Conservation (phyloP, 768 basidiomycete species). For the Boletellus ananiceps region DNA sequence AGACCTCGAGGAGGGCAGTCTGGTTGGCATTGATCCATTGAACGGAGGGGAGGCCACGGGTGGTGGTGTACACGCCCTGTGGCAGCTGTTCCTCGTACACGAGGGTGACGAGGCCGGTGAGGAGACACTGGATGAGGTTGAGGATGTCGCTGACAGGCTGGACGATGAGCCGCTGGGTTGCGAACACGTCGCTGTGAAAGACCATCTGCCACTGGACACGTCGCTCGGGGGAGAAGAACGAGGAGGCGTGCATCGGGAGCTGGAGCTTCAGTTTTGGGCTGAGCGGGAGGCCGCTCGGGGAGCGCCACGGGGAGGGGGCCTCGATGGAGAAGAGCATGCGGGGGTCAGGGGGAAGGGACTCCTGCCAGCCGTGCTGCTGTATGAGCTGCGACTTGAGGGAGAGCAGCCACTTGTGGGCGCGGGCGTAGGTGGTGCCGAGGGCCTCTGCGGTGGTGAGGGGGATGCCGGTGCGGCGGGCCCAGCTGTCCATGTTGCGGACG, state of each 20-base stretch:
- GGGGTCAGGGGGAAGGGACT: slow-evolving; percentile 51
- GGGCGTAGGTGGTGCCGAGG: slow-evolving; percentile 73
- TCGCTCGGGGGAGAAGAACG: slow-evolving; percentile 82
- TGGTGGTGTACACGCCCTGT: slow-evolving; percentile 66
- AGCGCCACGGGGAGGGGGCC: slow-evolving; percentile 73
- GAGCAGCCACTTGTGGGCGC: slow-evolving; percentile 73
- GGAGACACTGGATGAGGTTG: slow-evolving; percentile 64
- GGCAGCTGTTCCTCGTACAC: slow-evolving; percentile 73
- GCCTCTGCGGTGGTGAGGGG: slow-evolving; percentile 81
- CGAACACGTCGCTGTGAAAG: slow-evolving; percentile 75
- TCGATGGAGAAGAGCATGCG: slow-evolving; percentile 80
- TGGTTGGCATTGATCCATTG: slow-evolving; percentile 75
- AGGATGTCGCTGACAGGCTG: slow-evolving; percentile 68
- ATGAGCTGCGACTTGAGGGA: slow-evolving; percentile 60
- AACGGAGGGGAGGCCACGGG: slow-evolving; percentile 70
- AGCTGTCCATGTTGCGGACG: slow-evolving; percentile 77
- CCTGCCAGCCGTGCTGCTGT: slow-evolving; percentile 66
- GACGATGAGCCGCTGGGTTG: slow-evolving; percentile 62
- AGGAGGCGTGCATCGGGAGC: slow-evolving; percentile 73
- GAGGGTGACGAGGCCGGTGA: slow-evolving; percentile 67
- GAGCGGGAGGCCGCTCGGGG: slow-evolving; percentile 68
- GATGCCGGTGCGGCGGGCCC: slow-evolving; percentile 75
- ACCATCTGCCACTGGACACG: slow-evolving; percentile 89
- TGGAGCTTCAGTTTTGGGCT: slow-evolving; percentile 70
- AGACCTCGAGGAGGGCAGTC: slow-evolving; percentile 61